Base-by-base conservation (phyloP, 371 early-diverging fungal genomes). In the Quaeritorhiza haematococci region DNA sequence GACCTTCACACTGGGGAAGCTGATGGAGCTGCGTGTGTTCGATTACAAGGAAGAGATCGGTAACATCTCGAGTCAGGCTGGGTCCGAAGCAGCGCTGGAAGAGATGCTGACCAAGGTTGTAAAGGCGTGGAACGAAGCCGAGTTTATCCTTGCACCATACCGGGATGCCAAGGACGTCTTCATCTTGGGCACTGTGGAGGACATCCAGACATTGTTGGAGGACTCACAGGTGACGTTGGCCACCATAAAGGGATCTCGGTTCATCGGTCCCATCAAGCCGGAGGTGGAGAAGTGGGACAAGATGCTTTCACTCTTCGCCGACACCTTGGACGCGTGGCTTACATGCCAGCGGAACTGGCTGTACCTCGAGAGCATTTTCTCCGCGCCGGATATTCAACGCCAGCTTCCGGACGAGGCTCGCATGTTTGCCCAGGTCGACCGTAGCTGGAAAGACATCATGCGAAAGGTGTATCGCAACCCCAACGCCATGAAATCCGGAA, bases 101-200 rank as follows among this genome's bases (percentile, higher is more conserved):
- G 82, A 81, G 52, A 77, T 81, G 82, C 62, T 81, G 19, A 55
- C 58, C 27, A 73, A 68, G 49, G 74, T 81, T 24, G 68, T 78
- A 34, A 74, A 71, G 44, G 62, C 53, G 26, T 81, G 82, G 82
- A 76, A 66, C 48, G 82, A 81, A 43, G 69, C 72, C 8, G 82
- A 81, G 58, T 79, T 81, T 53, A 56, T 69, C 47, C 71, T 78
- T 4, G 57, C 62, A 1, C 60, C 61, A 13, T 81, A 81, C 57
- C 69, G 82, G 19, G 82, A 81, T 53, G 56, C 66, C 42, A 81
- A 81, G 54, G 82, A 81, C 55, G 78, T 81, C 10, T 80, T 77
- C 47, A 76, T 80, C 58, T 58, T 80, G 6, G 76, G 76, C 10
- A 58, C 75, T 3, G 74, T 80, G 7, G 80, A 80, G 29, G 80